A percentile compares a stretch with the other conserved stretches of the same genome.
Conservation (phyloP, 441 rosid species). For the Iberis amara region DNA sequence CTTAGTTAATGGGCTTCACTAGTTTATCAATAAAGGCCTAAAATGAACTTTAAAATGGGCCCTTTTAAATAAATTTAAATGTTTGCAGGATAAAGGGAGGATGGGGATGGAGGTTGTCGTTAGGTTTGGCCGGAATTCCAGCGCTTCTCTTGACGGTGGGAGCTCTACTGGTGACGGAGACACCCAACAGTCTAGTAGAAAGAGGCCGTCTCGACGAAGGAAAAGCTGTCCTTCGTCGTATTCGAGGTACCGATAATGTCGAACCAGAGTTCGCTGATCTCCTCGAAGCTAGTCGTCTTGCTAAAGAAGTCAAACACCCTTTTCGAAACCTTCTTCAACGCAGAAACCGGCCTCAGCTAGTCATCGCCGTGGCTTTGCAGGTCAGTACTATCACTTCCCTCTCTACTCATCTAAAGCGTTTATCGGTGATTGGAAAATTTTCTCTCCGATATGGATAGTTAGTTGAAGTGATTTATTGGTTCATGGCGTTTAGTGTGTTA, state of each 20-base stretch:
- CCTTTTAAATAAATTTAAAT: too few species aligned
- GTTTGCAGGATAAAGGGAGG: conserved; percentile 55
- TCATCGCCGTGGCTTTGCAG: conserved; percentile 84
- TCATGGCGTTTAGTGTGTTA: too few species aligned
- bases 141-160: conserved; percentile 70
- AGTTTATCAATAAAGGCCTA: neutral
- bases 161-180: conserved; percentile 67
- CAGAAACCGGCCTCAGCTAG: conserved; percentile 71
- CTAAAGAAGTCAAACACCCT: conserved; percentile 81
- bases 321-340: conserved; percentile 68
- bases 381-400: conserved; percentile 29
- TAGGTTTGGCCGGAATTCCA: conserved; percentile 87
- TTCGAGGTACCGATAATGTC: conserved; percentile 70
- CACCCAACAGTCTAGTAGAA: conserved; percentile 86
- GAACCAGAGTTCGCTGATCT: conserved; percentile 81
- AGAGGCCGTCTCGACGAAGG: conserved; percentile 85
- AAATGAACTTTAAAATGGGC: neutral
- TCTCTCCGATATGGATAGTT: too few species aligned
- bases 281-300: conserved; percentile 78
- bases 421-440: too few species aligned
- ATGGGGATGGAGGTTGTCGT: conserved; percentile 90
- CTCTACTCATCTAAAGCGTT: too few species aligned
- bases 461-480: too few species aligned
- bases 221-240: conserved; percentile 63
- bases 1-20: conserved; percentile 2